Evolutionary conservation across 495 filamentous ascomycete species (phyloP).

Genomic region (Neurospora sp.): DNA sequence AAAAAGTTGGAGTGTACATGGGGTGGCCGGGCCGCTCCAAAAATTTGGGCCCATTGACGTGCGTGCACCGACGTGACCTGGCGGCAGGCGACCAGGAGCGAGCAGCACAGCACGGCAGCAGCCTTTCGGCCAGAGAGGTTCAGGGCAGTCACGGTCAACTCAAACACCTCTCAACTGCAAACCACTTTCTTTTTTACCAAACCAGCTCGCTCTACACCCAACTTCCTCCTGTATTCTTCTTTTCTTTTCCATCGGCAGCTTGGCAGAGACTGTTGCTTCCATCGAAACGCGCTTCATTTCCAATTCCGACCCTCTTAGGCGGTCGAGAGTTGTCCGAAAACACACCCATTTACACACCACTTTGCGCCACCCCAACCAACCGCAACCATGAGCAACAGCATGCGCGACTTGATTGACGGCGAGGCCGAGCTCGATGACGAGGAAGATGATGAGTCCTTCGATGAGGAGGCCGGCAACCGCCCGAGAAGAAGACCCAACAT

Average conservation of each 20-base stretch:
- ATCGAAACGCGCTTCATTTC: not conserved
- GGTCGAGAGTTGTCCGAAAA: not conserved
- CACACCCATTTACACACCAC: not conserved
- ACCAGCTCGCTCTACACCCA: not conserved
- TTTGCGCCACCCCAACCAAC: not conserved
- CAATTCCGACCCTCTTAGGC: not conserved
- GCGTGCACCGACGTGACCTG: not conserved
- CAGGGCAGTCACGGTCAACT: not conserved
- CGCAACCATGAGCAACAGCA: constrained; percentile 49
- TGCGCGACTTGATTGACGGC: constrained; percentile 68
- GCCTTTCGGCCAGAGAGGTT: not conserved
- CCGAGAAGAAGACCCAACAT: constrained; percentile 26
- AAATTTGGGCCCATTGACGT: constrained; percentile 10
- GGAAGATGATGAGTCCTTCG: constrained; percentile 73
- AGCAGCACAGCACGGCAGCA: not conserved
- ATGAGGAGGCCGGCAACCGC: constrained; percentile 70
- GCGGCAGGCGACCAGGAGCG: not conserved
- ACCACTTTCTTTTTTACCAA: not conserved
- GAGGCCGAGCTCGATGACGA: constrained; percentile 90
- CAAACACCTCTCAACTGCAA: not conserved
- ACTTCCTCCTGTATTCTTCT: not conserved
- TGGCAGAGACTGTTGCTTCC: not conserved
- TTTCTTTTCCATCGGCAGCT: not conserved
- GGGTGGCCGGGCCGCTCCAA: not conserved
- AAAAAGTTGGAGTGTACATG: not conserved